A percentile compares a stretch with the other conserved stretches of the same genome.
phyloP scores from a whole-genome alignment of 2,329 filamentous ascomycete genomes.

The Graphiopsis chlorocephala region DNA sequence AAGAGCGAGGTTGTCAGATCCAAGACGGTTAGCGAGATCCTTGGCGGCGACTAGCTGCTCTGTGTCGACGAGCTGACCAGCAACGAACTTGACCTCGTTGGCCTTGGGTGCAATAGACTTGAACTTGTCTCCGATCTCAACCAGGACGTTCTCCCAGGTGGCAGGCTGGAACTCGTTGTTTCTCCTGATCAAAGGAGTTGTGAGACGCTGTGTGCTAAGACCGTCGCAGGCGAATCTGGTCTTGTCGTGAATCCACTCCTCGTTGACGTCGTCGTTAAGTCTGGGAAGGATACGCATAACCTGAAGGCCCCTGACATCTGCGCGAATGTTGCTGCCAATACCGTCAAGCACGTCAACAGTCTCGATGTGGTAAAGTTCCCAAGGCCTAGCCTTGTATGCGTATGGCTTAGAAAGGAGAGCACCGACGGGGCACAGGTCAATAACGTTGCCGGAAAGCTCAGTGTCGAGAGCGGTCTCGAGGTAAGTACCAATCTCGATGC shows the following conservation, averaged over 20 bases:
- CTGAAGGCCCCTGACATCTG: slow-evolving; percentile 89
- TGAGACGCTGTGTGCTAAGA: slow-evolving; percentile 91
- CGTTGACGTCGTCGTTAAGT: slow-evolving; percentile 96
- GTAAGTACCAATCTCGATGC: slow-evolving; percentile 97
- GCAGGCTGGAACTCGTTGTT: slow-evolving; percentile 89
- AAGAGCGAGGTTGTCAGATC: slow-evolving; percentile 90
- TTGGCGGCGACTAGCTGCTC: slow-evolving; percentile 96
- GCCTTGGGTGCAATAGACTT: slow-evolving; percentile 75
- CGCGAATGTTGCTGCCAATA: slow-evolving; percentile 88
- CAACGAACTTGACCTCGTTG: slow-evolving; percentile 94
- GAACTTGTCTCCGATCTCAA: slow-evolving; percentile 79
- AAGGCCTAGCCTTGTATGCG: slow-evolving; percentile 92
- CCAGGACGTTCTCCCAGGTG: slow-evolving; percentile 92
- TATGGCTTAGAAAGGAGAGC: slow-evolving; percentile 97
- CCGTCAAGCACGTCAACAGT: slow-evolving; percentile 92
- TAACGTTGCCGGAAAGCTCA: slow-evolving; percentile 94
- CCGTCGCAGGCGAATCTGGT: slow-evolving; percentile 94
- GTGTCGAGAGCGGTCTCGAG: slow-evolving; percentile 90
- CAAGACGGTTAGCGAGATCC: slow-evolving; percentile 93
- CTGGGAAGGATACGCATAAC: slow-evolving; percentile 93
- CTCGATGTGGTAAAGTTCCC: slow-evolving; percentile 95
- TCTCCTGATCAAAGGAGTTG: slow-evolving; percentile 82
- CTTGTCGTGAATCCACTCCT: slow-evolving; percentile 99
- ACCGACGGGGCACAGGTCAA: slow-evolving; percentile 96
- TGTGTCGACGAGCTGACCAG: slow-evolving; percentile 85